These are phyloP conservation scores for Spergularia bocconei DNA, from an alignment of 148 eudicot species.

Conservation along the genomic window DNA sequence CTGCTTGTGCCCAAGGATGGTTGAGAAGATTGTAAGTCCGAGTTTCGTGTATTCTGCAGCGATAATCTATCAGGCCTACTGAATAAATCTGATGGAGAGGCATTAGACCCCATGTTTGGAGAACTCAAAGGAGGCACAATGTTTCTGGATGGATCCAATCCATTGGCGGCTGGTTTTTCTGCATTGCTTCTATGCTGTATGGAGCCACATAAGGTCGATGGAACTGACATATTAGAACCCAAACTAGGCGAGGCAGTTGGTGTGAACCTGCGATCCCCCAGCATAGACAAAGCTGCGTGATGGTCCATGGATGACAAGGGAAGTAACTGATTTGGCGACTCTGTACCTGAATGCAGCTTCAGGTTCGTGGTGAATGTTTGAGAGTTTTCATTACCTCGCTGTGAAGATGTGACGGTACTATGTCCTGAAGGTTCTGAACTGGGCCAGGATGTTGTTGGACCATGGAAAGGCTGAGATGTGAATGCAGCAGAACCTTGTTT, in stretches of 20 bases:
- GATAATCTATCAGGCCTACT: not conserved
- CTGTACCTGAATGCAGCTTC: not conserved
- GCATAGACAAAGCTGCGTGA: slow-evolving; percentile 9
- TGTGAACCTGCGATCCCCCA: slow-evolving; percentile 7
- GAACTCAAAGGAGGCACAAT: not conserved
- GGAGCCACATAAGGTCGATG: slow-evolving; percentile 11
- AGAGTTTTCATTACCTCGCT: not conserved
- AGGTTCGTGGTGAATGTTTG: not conserved
- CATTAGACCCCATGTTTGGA: not conserved
- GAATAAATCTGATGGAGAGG: not conserved
- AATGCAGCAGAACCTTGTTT: not conserved
- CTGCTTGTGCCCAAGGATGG: slow-evolving; percentile 1
- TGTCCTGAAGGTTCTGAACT: not conserved
- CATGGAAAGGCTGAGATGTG: not conserved
- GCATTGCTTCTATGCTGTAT: not conserved
- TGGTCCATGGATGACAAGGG: not conserved
- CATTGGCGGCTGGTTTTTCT: not conserved
- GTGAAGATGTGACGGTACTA: not conserved
- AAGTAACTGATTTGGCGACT: not conserved
- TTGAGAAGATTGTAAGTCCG: not conserved
- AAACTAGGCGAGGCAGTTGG: not conserved
- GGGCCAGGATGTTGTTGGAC: slow-evolving; percentile 9
- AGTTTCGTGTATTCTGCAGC: not conserved
- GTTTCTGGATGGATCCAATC: slow-evolving; percentile 12
- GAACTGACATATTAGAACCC: slow-evolving; percentile 7